Base-by-base conservation (phyloP, 116 monocot genomes). In the Zostera marina region DNA sequence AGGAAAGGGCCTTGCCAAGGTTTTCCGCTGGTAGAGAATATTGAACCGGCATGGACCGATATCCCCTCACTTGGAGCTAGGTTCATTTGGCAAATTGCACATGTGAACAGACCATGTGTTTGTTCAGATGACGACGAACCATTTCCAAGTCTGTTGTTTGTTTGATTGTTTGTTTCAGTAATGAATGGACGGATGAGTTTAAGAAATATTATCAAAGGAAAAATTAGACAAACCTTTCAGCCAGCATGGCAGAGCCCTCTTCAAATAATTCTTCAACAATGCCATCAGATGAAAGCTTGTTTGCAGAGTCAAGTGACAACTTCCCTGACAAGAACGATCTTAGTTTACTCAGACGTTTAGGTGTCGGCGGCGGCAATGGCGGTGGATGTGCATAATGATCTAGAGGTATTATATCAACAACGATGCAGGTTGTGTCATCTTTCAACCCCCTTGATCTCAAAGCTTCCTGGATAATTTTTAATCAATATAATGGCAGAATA, bases 1-100 rank as follows among this genome's bases (percentile, higher is more conserved):
- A 96, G 85, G 63, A 96, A 96, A 22, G 96, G 96, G 3, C 96
- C 96, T 68, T 96, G 73, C 96, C 96, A 96, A 38, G 96, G 96
- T 62, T 76, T 94, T 43, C 82, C 68, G 55, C 85, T 88, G 22
- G 85, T 71, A 21, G 94, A 88, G 69, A 94, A 94, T 65, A 94
- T 78, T 11, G 85, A 79, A 15, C 89, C 89, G 0, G 96, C 96
- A 70, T 96, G 89, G 59, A 96, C 85, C 3, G 96, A 96, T 58
- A 96, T 76, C 23, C 88, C 96, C 62, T 96, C 89, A 22, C 75
- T 77, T 9, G 82, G 85, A 25, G 82, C 85, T 41, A 96, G 85
- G 63, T 88, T 82, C 9, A 70, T 61, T 66, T 88, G 96, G 81
- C 96, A 96, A 48, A 88, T 96, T 4, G 85, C 96, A 24, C 96